Conservation (phyloP, 495 filamentous ascomycete species). For the Daldinia vernicosa region DNA sequence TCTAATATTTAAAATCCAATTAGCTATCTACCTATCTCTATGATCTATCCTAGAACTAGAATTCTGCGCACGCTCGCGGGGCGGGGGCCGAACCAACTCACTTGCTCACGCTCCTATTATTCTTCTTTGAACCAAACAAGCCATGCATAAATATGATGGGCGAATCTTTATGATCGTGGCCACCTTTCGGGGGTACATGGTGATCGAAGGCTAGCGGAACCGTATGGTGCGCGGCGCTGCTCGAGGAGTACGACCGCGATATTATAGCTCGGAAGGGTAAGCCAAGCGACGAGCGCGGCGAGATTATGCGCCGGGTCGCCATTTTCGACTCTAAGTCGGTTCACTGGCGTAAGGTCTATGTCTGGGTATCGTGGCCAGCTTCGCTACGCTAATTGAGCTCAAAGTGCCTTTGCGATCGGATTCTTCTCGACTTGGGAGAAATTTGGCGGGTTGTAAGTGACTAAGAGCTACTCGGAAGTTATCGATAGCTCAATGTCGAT, state of each 20-base stretch:
- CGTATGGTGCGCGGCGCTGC: not conserved
- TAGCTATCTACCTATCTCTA: not conserved
- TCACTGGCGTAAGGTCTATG: not conserved
- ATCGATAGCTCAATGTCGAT: conserved; percentile 16
- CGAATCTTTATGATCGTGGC: conserved; percentile 53
- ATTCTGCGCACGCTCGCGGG: not conserved
- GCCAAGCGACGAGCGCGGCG: conserved; percentile 21
- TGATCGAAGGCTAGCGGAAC: conserved; percentile 67
- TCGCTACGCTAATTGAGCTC: conserved; percentile 1
- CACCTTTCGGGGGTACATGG: conserved; percentile 60
- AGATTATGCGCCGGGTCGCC: conserved; percentile 35
- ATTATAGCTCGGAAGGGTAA: conserved; percentile 20
- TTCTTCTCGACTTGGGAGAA: conserved; percentile 2
- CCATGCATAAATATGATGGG: conserved; percentile 94
- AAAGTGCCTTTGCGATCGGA: not conserved
- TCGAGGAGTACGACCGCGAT: conserved; percentile 31
- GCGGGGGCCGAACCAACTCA: conserved; percentile 57
- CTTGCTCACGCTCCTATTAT: conserved; percentile 96
- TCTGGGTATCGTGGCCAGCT: not conserved
- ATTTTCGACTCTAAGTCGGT: conserved; percentile 8
- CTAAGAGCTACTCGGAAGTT: conserved; percentile 10
- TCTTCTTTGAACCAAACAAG: conserved; percentile 94
- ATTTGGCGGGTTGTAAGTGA: conserved; percentile 5
- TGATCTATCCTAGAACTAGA: not conserved
- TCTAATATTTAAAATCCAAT: conserved; percentile 57